Evolutionary conservation across 2,329 filamentous ascomycete species (phyloP).

Genomic region (Zasmidium citrigriseum): DNA sequence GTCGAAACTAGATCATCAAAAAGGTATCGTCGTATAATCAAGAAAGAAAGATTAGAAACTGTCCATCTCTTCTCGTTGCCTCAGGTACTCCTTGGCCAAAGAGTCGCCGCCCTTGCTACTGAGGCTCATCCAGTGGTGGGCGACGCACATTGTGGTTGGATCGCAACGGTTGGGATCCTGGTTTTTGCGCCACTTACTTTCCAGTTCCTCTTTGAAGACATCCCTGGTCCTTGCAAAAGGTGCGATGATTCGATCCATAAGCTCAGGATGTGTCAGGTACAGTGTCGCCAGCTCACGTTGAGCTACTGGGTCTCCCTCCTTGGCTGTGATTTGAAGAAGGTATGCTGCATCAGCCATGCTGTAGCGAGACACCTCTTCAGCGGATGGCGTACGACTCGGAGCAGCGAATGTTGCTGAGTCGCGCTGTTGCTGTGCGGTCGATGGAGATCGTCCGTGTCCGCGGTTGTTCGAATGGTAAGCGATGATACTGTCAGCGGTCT

Average conservation of each 20-base stretch:
- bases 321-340: slow-evolving; percentile 91
- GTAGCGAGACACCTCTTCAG: slow-evolving; percentile 58
- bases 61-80: slow-evolving; percentile 67
- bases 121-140: slow-evolving; percentile 95
- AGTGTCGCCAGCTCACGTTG: slow-evolving; percentile 92
- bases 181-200: slow-evolving; percentile 63
- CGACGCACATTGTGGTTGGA: slow-evolving; percentile 86
- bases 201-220: slow-evolving; percentile 85
- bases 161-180: slow-evolving; percentile 69
- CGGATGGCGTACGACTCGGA: slow-evolving; percentile 25
- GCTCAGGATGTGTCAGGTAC: slow-evolving; percentile 87
- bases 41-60: slow-evolving; percentile 31
- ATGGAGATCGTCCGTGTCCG: slow-evolving; percentile 34
- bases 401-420: slow-evolving; percentile 33
- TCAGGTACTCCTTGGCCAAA: slow-evolving; percentile 77
- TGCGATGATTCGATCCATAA: slow-evolving; percentile 75
- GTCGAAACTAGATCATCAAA: neutral
- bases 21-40: neutral
- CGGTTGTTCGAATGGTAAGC: slow-evolving; percentile 69
- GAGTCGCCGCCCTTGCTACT: slow-evolving; percentile 84
- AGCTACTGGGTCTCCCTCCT: slow-evolving; percentile 83
- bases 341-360: slow-evolving; percentile 77
- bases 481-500: slow-evolving; percentile 69
- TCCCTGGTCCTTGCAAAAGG: slow-evolving; percentile 83
- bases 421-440: slow-evolving; percentile 35